A percentile compares a stretch with the other conserved stretches of the same genome.
Conservation (phyloP, 2,329 filamentous ascomycete genomes). For the Paecilomyces sp. region DNA sequence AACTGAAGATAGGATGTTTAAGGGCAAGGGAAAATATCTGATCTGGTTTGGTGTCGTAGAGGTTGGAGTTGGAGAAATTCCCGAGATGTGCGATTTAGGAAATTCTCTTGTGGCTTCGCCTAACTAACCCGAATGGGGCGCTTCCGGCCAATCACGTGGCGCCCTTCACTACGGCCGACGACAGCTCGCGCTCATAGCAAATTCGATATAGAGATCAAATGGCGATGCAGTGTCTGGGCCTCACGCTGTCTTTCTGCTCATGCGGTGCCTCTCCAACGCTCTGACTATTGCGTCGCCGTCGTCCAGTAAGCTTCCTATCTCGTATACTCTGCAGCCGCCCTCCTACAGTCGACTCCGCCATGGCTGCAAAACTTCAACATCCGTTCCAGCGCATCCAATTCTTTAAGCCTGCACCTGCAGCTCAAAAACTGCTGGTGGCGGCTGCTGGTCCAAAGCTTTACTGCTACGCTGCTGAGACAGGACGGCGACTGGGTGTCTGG, state of each 20-base stretch:
- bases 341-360: constrained; percentile 9
- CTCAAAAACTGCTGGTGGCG: constrained; percentile 55
- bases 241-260: neutral
- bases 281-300: neutral
- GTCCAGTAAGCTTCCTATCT: neutral
- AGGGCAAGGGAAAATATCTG: constrained; percentile 62
- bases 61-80: constrained; percentile 14
- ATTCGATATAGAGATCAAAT: neutral
- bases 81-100: constrained; percentile 11
- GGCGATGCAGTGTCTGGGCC: neutral
- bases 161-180: neutral
- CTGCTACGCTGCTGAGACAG: constrained; percentile 55
- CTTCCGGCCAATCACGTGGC: constrained; percentile 5
- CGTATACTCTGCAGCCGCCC: constrained; percentile 1
- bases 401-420: constrained; percentile 17
- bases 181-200: neutral
- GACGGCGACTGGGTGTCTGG: constrained; percentile 57
- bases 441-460: constrained; percentile 67
- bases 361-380: constrained; percentile 27
- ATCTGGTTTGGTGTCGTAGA: constrained; percentile 17
- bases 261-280: neutral
- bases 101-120: constrained; percentile 31
- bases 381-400: constrained; percentile 60
- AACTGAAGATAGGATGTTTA: constrained; percentile 96
- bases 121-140: constrained; percentile 19